Evolutionary conservation across 2,329 filamentous ascomycete species (phyloP), one percentile per base, ranked within the genome.

Genomic region (Phaeophleospora eucalypticola): DNA sequence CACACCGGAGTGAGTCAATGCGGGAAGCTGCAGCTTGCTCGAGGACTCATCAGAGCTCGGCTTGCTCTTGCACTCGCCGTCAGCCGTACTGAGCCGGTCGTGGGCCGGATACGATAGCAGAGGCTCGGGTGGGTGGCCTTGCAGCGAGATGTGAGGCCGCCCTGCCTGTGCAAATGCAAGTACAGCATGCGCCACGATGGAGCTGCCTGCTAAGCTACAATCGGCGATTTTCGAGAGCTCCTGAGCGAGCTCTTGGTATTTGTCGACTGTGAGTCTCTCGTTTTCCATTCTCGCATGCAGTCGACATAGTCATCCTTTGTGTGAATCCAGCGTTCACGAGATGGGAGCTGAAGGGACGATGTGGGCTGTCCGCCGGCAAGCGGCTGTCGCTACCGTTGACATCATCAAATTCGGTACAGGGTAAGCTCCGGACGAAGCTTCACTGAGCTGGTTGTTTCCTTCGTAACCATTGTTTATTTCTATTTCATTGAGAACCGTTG

Each of bases 321-420:
- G n/a, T n/a, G n/a, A n/a, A n/a, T n/a, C n/a, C n/a, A n/a, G n/a
- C n/a, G n/a, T n/a, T n/a, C n/a, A n/a, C n/a, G n/a, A n/a, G n/a
- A n/a, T n/a, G n/a, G n/a, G n/a, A n/a, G n/a, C n/a, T n/a, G n/a
- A n/a, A n/a, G n/a, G n/a, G n/a, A n/a, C n/a, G n/a, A n/a, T n/a
- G n/a, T n/a, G n/a, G n/a, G n/a, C n/a, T n/a, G n/a, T n/a, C 12
- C 24, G 24, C 6, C 12, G 24, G 24, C 7, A 12, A 29, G 7
- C 7, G 12, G 9, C 19, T 9, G 34, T 37, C 14, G 24, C 33
- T 43, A 34, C 42, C 42, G 34, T 36, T 44, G 42, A 45, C 42
- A 45, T 45, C 42, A 45, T 45, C 14, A 45, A 20, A n/a, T n/a
- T 35, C n/a, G 35, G 21, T 16, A 41, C 19, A 29, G n/a, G 16